These are phyloP conservation scores for Schizochytrium sp. DNA, from an alignment of 108 stramenopile species.

Conservation along the genomic window DNA sequence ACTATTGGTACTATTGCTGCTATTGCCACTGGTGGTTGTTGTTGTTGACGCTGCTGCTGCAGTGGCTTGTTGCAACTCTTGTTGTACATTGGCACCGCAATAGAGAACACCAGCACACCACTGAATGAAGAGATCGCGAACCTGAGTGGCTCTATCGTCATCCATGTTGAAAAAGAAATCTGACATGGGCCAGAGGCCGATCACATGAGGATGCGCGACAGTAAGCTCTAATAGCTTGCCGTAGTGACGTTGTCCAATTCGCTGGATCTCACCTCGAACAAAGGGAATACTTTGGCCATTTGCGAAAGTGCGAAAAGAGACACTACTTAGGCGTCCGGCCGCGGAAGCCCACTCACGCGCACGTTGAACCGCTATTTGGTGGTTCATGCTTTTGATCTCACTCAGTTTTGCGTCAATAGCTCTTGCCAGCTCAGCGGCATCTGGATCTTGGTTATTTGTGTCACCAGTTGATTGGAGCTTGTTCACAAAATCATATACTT, in stretches of 20 bases:
- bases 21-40: too few relatives aligned
- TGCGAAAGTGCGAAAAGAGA: background rate
- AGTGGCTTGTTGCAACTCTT: too few relatives aligned
- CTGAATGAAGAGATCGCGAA: background rate
- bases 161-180: background rate
- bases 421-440: background rate
- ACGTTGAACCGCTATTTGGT: background rate
- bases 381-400: background rate
- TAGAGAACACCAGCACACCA: slow-evolving; percentile 10
- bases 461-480: background rate
- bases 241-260: background rate
- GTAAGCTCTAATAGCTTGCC: slow-evolving; percentile 9
- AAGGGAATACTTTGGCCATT: background rate
- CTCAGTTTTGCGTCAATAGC: background rate
- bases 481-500: background rate
- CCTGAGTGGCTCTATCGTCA: background rate
- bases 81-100: background rate
- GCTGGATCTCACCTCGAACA: background rate
- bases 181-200: background rate
- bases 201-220: background rate
- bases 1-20: too few relatives aligned
- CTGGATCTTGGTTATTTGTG: slow-evolving; percentile 16
- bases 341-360: background rate
- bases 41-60: too few relatives aligned
- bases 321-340: background rate